phyloP scores from a whole-genome alignment of 768 basidiomycete species.

The Arthromyces matolae region DNA sequence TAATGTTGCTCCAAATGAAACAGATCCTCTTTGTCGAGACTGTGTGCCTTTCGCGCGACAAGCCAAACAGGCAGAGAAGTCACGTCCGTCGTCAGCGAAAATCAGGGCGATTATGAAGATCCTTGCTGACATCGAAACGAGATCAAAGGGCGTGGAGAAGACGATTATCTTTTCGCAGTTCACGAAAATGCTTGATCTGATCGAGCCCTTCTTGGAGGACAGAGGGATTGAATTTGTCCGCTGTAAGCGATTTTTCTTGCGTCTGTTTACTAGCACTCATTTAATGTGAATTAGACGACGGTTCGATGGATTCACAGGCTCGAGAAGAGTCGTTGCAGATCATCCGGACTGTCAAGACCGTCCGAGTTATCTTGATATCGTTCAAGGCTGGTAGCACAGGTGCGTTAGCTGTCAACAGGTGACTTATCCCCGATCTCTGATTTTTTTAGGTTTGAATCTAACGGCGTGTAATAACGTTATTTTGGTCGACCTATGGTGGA shows the following conservation, averaged over 20 bases:
- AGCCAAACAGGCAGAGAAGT: slow-evolving; percentile 41
- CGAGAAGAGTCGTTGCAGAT: slow-evolving; percentile 72
- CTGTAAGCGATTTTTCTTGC: slow-evolving; percentile 67
- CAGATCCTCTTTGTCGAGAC: slow-evolving; percentile 49
- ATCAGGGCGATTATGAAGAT: slow-evolving; percentile 79
- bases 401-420: slow-evolving; percentile 21
- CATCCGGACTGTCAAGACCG: slow-evolving; percentile 58
- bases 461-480: slow-evolving; percentile 94
- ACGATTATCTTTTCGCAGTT: slow-evolving; percentile 97
- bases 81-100: slow-evolving; percentile 80
- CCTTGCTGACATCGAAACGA: slow-evolving; percentile 57
- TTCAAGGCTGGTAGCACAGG: slow-evolving; percentile 97
- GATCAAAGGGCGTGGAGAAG: slow-evolving; percentile 67
- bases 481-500: slow-evolving; percentile 94
- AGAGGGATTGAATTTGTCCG: slow-evolving; percentile 71
- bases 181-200: slow-evolving; percentile 80
- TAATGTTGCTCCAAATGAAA: slow-evolving; percentile 37
- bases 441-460: slow-evolving; percentile 69
- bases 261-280: slow-evolving; percentile 5
- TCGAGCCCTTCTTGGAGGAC: slow-evolving; percentile 78
- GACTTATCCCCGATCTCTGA: background rate
- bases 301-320: slow-evolving; percentile 73
- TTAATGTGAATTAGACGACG: slow-evolving; percentile 67
- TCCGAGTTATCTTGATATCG: slow-evolving; percentile 84
- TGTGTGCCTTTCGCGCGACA: slow-evolving; percentile 55